Evolutionary conservation across 2,329 filamentous ascomycete genomes (phyloP).

Genomic region (Septoria linicola): DNA sequence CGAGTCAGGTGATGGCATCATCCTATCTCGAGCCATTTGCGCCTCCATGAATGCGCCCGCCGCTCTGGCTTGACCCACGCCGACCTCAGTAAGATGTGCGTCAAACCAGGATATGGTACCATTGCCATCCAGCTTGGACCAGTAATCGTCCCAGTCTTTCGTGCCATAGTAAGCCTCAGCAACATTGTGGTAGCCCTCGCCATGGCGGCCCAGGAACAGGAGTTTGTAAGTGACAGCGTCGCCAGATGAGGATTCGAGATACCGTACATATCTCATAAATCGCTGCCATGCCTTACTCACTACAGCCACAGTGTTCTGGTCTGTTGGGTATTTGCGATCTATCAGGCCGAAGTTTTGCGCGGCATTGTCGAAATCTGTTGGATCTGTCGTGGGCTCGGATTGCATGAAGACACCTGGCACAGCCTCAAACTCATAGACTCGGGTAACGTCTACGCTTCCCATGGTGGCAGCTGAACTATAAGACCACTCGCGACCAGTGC

Average conservation of each 20-base stretch:
- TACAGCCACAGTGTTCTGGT: conserved; percentile 27
- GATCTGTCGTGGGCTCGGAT: conserved; percentile 50
- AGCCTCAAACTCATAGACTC: conserved; percentile 34
- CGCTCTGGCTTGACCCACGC: conserved; percentile 57
- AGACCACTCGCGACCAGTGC: neutral
- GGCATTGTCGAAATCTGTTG: conserved; percentile 50
- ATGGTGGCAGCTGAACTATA: conserved; percentile 11
- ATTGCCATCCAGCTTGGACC: conserved; percentile 64
- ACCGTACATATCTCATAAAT: conserved; percentile 58
- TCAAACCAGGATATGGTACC: conserved; percentile 63
- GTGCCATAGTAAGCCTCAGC: conserved; percentile 68
- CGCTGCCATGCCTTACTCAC: conserved; percentile 60
- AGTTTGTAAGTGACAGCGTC: conserved; percentile 61
- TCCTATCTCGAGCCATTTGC: conserved; percentile 50
- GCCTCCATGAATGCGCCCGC: conserved; percentile 61
- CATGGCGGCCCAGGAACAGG: conserved; percentile 67
- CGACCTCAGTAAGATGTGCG: conserved; percentile 59
- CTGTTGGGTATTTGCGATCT: conserved; percentile 42
- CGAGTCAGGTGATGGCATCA: conserved; percentile 57
- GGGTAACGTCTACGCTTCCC: conserved; percentile 9
- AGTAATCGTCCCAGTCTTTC: conserved; percentile 67
- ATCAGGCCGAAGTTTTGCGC: conserved; percentile 51
- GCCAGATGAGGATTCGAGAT: conserved; percentile 48
- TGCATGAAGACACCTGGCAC: conserved; percentile 53
- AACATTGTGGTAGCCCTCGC: conserved; percentile 63